Conservation (phyloP, 495 filamentous ascomycete species). For the Penicillium egyptiacum region DNA sequence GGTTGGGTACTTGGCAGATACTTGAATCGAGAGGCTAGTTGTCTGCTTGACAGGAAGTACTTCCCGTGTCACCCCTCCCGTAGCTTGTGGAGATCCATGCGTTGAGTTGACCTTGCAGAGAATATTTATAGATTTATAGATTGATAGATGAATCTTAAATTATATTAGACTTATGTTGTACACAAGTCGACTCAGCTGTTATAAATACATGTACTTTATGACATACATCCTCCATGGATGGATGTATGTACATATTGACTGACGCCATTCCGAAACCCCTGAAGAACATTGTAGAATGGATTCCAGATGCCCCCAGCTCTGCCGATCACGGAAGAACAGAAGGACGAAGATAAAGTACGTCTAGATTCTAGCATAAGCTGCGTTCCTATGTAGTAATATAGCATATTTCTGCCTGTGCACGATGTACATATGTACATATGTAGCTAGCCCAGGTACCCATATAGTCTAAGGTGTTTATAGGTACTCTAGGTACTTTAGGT, state of each 20-base stretch:
- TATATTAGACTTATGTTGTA: not conserved
- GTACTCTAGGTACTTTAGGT: conserved; percentile 3
- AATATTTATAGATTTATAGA: conserved; percentile 15
- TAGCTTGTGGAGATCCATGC: conserved; percentile 12
- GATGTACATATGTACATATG: not conserved
- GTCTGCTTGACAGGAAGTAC: not conserved
- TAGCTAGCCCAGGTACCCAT: not conserved
- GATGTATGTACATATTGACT: too few species aligned
- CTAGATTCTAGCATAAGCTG: conserved; percentile 3
- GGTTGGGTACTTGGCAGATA: not conserved
- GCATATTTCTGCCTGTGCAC: not conserved
- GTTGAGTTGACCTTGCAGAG: conserved; percentile 5
- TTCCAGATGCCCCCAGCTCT: conserved; percentile 9
- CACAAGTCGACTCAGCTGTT: not conserved
- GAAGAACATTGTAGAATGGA: not conserved
- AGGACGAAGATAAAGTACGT: not conserved
- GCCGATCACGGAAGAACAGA: conserved; percentile 12
- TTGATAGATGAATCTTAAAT: conserved; percentile 9
- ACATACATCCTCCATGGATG: not conserved
- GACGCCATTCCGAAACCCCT: conserved; percentile 8
- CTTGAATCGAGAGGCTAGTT: not conserved
- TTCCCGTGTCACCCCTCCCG: not conserved
- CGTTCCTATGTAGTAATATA: not conserved
- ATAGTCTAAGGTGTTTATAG: not conserved
- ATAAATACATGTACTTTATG: not conserved